phyloP scores from a whole-genome alignment of 331 rosid genomes.

The Malus hybrid region DNA sequence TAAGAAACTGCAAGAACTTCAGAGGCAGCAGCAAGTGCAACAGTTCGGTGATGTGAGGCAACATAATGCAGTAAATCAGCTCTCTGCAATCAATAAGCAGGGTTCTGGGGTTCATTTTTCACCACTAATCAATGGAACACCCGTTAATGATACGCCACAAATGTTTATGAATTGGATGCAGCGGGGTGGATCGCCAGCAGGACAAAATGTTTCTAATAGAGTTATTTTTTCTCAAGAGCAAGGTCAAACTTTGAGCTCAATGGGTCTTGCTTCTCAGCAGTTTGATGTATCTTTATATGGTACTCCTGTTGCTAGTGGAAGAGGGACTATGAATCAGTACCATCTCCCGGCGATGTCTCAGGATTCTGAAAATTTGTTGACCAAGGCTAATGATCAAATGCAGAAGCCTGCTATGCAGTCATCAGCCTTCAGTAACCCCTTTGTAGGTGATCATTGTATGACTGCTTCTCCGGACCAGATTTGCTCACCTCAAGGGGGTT shows the following conservation, averaged over 20 bases:
- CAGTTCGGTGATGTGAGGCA: constrained; percentile 40
- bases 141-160: constrained; percentile 37
- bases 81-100: constrained; percentile 38
- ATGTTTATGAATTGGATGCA: constrained; percentile 41
- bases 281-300: constrained; percentile 39
- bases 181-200: constrained; percentile 30
- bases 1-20: constrained; percentile 50
- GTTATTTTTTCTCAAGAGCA: constrained; percentile 36
- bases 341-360: constrained; percentile 31
- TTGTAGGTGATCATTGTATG: constrained; percentile 24
- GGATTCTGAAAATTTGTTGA: constrained; percentile 34
- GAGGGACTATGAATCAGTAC: constrained; percentile 28
- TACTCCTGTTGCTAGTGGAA: constrained; percentile 30
- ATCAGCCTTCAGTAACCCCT: constrained; percentile 24
- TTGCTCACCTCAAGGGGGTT: constrained; percentile 20
- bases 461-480: constrained; percentile 33
- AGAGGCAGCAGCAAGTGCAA: constrained; percentile 50
- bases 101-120: constrained; percentile 29
- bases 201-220: constrained; percentile 32
- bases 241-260: constrained; percentile 27
- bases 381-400: constrained; percentile 25
- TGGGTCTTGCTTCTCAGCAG: constrained; percentile 36
- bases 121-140: constrained; percentile 38
- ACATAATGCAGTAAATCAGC: constrained; percentile 38
- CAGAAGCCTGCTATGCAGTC: constrained; percentile 35